phyloP scores from a whole-genome alignment of 768 basidiomycete genomes.

The Termitomyces titanicus region DNA sequence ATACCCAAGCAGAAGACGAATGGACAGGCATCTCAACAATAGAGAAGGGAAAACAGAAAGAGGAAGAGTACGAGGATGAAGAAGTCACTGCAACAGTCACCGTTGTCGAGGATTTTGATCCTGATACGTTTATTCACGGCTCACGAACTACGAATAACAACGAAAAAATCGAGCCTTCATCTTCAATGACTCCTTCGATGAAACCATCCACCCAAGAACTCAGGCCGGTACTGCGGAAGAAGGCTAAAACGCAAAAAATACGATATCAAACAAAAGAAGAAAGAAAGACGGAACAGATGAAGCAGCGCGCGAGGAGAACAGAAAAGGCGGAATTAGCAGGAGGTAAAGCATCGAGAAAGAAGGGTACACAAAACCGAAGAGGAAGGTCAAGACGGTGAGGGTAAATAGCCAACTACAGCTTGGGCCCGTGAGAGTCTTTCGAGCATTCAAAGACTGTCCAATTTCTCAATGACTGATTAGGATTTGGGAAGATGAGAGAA shows the following conservation, averaged over 20 bases:
- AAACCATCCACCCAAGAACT: slow-evolving; percentile 1
- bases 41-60: slow-evolving; percentile 37
- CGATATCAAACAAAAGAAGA: slow-evolving; percentile 72
- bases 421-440: not conserved
- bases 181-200: not conserved
- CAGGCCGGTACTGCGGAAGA: slow-evolving; percentile 18
- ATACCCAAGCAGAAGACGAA: slow-evolving; percentile 41
- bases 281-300: slow-evolving; percentile 55
- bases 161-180: not conserved
- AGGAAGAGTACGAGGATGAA: slow-evolving; percentile 79
- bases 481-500: not conserved
- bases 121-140: slow-evolving; percentile 54
- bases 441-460: not conserved
- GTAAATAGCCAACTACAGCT: not conserved
- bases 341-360: slow-evolving; percentile 52
- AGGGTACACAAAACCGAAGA: slow-evolving; percentile 18
- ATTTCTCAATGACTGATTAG: not conserved
- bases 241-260: slow-evolving; percentile 38
- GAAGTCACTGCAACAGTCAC: slow-evolving; percentile 87
- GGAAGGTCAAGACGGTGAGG: slow-evolving; percentile 17
- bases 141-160: slow-evolving; percentile 17
- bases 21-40: slow-evolving; percentile 41
- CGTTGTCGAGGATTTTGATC: slow-evolving; percentile 89
- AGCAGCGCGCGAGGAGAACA: slow-evolving; percentile 59
- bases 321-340: slow-evolving; percentile 75